A percentile compares a stretch with the other conserved stretches of the same genome.
These are phyloP conservation scores for Zygosaccharomyces lentus DNA, from an alignment of 805 yeast species.

Conservation along the genomic window DNA sequence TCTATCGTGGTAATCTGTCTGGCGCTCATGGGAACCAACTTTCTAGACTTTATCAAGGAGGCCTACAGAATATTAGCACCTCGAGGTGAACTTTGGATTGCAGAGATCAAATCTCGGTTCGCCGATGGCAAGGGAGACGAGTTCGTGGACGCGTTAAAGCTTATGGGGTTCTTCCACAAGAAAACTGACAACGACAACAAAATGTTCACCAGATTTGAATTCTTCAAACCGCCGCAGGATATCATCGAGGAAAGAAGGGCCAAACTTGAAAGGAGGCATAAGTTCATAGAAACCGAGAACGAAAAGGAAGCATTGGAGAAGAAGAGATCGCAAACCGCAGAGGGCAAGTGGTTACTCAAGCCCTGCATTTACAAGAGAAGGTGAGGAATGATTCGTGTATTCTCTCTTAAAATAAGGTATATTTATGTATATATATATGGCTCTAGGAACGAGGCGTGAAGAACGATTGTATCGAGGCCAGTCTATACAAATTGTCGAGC, in stretches of 20 bases:
- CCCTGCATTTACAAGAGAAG: slow-evolving; percentile 96
- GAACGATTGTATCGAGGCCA: slow-evolving; percentile 28
- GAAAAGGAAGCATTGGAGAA: slow-evolving; percentile 56
- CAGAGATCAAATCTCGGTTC: slow-evolving; percentile 93
- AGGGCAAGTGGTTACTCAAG: slow-evolving; percentile 85
- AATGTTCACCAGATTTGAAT: slow-evolving; percentile 94
- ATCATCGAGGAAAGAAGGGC: slow-evolving; percentile 58
- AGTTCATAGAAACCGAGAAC: slow-evolving; percentile 66
- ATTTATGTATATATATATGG: background rate
- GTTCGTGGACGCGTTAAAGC: slow-evolving; percentile 72
- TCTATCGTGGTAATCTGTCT: slow-evolving; percentile 89
- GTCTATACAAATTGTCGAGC: slow-evolving; percentile 25
- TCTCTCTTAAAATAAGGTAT: background rate
- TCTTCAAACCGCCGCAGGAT: slow-evolving; percentile 77
- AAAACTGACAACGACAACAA: slow-evolving; percentile 81
- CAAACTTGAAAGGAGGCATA: slow-evolving; percentile 56
- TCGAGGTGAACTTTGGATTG: slow-evolving; percentile 93
- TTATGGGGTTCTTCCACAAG: slow-evolving; percentile 81
- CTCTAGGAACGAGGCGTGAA: slow-evolving; percentile 21
- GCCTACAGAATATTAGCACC: slow-evolving; percentile 85
- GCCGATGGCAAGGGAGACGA: slow-evolving; percentile 71
- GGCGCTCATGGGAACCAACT: slow-evolving; percentile 96
- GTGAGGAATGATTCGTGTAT: slow-evolving; percentile 30
- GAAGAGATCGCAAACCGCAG: slow-evolving; percentile 54
- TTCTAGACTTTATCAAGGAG: slow-evolving; percentile 84